Base-by-base conservation (phyloP, 495 filamentous ascomycete species). In the Hypoxylon perforatum region DNA sequence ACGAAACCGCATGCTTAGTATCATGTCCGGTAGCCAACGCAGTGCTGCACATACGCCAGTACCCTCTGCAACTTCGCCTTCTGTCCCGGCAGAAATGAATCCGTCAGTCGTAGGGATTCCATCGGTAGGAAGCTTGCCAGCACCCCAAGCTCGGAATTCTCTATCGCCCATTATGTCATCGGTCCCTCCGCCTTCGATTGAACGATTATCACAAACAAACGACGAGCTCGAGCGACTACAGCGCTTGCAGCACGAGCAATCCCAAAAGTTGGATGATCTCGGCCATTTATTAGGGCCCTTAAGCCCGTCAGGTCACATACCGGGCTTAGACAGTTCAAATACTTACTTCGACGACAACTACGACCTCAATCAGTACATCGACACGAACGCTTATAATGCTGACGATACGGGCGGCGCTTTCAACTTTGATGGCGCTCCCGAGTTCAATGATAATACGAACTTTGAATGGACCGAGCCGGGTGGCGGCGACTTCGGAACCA, bases 281-380 rank as follows among this genome's bases (percentile, higher is more conserved):
- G 85, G 86, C 51, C 85, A 85, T 33, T 73, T 91, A 0, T 80
- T 97, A 19, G 87, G 90, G 28, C 92, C 93, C 1, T 80, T 96
- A 25, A 92, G 88, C 69, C 93, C 92, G 0, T 91, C 85, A 4
- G 92, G 92, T 11, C 82, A 82, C 15, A 95, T 97, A 50, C 92
- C 92, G 0, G 92, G 92, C 9, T 73, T 96, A 2, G 81, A 81
- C 25, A 79, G 82, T 6, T 65, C 75, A 12, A 81, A 80, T 22
- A 80, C 77, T 25, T 84, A 82, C 62, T 84, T 82, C 42, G 78
- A 78, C 53, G 73, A 62, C 5, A 74, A 75, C 33, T 75, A 91
- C 42, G 90, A 92, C 65, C 79, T 92, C 1, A 90, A 91, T 70
- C 84, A 90, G 63, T 90, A 87, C 65, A 85, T 92, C 63, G 87